Evolutionary conservation across 2,329 filamentous ascomycete species (phyloP), one percentile per base, ranked within the genome.

Genomic region (Colletotrichum liaoningense): DNA sequence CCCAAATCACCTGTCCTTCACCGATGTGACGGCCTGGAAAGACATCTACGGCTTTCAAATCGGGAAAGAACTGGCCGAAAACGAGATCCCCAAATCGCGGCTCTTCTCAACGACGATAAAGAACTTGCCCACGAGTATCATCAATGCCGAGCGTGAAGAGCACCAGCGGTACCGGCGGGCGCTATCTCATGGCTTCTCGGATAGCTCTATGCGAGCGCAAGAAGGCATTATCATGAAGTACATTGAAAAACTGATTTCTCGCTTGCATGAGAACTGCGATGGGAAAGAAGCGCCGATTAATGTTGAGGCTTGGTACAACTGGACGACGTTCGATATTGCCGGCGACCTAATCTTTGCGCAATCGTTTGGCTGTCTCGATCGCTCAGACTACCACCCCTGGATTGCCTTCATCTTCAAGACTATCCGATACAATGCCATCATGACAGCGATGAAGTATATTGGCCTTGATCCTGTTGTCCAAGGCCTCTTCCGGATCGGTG

Each of bases 1-100:
- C 0, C 85, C 86, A 0, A 80, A 81, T 24, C 78, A 82, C 35
- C 78, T 88, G 4, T 81, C 82, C 1, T 85, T 85, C 70, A 81
- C 79, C 14, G 78, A 79, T 2, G 55, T 78, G 4, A 60, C 77
- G 5, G 82, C 81, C 1, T 85, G 81, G 81, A 82, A 81, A 64
- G 83, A 84, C 8, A 86, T 86, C 19, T 85, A 85, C 65, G 82
- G 81, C 35, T 63, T 67, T 11, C 72, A 59, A 3, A 58, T 54
- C 11, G 65, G 56, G 3, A 42, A 46, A 9, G 54, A 69, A 5
- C 42, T 58, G 11, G 28, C 38, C 4, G 69, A 54, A 6, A 63
- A 69, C 7, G 72, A 74, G 38, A 58, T 72, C 9, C 33, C 56
- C 19, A 74, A 74, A 35, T 52, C 68, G 1, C 56, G 30, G 3